These are phyloP conservation scores for Pythium volutum DNA, from an alignment of 352 stramenopile genomes.

Conservation along the genomic window DNA sequence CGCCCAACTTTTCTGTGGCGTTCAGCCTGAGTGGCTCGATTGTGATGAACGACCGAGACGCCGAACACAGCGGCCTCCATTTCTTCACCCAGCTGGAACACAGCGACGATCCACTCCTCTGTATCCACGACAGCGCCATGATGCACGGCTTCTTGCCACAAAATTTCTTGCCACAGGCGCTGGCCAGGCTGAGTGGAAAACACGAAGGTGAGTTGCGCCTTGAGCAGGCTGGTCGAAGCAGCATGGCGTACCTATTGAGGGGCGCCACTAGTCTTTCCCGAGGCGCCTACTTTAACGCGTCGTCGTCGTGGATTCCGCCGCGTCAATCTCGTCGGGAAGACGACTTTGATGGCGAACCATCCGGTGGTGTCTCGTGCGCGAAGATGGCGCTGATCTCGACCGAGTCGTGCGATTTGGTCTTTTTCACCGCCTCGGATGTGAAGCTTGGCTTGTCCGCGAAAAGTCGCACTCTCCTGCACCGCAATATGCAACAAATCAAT, in stretches of 20 bases:
- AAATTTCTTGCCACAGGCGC: constrained; percentile 28
- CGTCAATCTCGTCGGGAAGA: constrained; percentile 27
- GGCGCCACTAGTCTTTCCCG: constrained; percentile 17
- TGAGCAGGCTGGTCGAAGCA: not conserved
- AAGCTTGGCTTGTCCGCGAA: constrained; percentile 28
- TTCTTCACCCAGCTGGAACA: constrained; percentile 64
- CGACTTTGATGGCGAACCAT: constrained; percentile 22
- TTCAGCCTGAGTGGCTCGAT: constrained; percentile 53
- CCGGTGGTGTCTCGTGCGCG: constrained; percentile 28
- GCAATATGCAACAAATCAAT: constrained; percentile 30
- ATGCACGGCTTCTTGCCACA: constrained; percentile 55
- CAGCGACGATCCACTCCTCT: constrained; percentile 42
- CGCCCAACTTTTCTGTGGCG: constrained; percentile 42
- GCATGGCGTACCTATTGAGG: not conserved
- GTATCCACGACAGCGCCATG: constrained; percentile 37
- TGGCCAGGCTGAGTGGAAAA: constrained; percentile 12
- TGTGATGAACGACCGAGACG: constrained; percentile 14
- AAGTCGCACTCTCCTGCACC: constrained; percentile 38
- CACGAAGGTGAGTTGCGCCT: not conserved
- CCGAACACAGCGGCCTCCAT: constrained; percentile 25
- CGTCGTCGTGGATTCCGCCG: constrained; percentile 50
- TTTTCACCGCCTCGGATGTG: constrained; percentile 44
- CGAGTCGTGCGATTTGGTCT: constrained; percentile 44
- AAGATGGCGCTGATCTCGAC: constrained; percentile 45
- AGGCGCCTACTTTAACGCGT: constrained; percentile 49